phyloP scores from a whole-genome alignment of 345 rosid genomes.

The Populus euphratica region DNA sequence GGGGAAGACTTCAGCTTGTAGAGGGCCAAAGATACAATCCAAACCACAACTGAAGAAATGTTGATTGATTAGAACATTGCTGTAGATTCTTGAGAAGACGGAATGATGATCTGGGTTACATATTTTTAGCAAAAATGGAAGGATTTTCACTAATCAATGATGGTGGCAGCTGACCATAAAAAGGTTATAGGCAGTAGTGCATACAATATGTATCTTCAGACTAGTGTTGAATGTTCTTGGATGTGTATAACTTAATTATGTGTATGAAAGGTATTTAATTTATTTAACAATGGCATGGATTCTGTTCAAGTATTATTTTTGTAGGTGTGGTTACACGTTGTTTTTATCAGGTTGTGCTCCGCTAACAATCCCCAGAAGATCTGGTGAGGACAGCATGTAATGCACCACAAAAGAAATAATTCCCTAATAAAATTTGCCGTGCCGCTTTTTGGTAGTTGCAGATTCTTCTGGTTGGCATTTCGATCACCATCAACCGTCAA shows the following conservation, averaged over 20 bases:
- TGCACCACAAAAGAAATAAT: too few relatives aligned
- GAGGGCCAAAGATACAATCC: constrained; percentile 59
- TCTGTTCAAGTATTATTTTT: neutral
- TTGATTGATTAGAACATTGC: constrained; percentile 55
- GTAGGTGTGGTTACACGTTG: neutral
- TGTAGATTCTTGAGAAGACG: neutral
- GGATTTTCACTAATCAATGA: neutral
- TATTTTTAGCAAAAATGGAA: neutral
- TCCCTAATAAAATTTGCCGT: too few relatives aligned
- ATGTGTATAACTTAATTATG: neutral
- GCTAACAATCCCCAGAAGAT: neutral
- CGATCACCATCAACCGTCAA: too few relatives aligned
- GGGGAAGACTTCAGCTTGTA: constrained; percentile 50
- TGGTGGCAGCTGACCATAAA: neutral
- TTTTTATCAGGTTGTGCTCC: neutral
- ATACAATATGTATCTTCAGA: neutral
- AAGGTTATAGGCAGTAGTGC: neutral
- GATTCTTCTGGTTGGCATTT: too few relatives aligned
- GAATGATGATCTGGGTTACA: neutral
- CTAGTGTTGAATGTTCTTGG: neutral
- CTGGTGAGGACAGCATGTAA: neutral
- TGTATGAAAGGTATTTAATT: neutral
- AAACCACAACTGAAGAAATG: constrained; percentile 69
- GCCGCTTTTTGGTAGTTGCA: too few relatives aligned
- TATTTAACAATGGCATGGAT: neutral